These are phyloP conservation scores for Pseudogymnoascus sp. DNA, from an alignment of 2,329 filamentous ascomycete species.

Conservation along the genomic window DNA sequence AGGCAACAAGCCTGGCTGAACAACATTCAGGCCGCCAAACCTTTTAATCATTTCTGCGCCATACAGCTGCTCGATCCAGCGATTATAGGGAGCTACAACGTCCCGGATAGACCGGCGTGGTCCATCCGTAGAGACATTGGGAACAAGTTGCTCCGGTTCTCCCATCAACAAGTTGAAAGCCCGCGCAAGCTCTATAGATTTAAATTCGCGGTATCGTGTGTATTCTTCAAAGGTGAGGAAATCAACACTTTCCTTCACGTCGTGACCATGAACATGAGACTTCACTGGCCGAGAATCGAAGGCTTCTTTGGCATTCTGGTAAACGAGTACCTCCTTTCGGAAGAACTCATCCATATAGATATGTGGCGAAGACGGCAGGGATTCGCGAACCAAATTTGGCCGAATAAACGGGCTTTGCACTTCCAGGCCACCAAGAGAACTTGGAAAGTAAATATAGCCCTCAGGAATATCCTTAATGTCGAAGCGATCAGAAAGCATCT, in stretches of 20 bases:
- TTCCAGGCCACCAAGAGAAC: conserved; percentile 31
- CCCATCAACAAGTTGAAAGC: conserved; percentile 27
- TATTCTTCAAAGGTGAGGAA: conserved; percentile 35
- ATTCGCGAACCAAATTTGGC: conserved; percentile 21
- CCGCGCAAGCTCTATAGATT: conserved; percentile 22
- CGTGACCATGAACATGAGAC: conserved; percentile 11
- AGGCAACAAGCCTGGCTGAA: conserved; percentile 32
- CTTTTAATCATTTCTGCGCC: conserved; percentile 29
- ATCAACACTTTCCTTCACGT: conserved; percentile 19
- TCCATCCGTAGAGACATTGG: conserved; percentile 16
- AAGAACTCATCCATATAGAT: conserved; percentile 23
- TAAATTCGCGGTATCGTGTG: conserved; percentile 28
- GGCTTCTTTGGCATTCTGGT: conserved; percentile 24
- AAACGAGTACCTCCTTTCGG: conserved; percentile 27
- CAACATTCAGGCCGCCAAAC: conserved; percentile 32
- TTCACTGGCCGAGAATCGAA: conserved; percentile 25
- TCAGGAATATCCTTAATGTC: conserved; percentile 29
- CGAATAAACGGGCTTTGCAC: conserved; percentile 33
- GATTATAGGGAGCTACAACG: conserved; percentile 24
- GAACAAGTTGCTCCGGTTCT: conserved; percentile 19
- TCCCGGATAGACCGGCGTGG: conserved; percentile 13
- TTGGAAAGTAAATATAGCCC: conserved; percentile 33
- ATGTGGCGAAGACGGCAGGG: conserved; percentile 18
- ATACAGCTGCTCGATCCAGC: conserved; percentile 32
- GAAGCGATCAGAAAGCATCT: conserved; percentile 42